Base-by-base conservation (phyloP, 768 basidiomycete genomes). In the Boletus rufocinnamomeus region DNA sequence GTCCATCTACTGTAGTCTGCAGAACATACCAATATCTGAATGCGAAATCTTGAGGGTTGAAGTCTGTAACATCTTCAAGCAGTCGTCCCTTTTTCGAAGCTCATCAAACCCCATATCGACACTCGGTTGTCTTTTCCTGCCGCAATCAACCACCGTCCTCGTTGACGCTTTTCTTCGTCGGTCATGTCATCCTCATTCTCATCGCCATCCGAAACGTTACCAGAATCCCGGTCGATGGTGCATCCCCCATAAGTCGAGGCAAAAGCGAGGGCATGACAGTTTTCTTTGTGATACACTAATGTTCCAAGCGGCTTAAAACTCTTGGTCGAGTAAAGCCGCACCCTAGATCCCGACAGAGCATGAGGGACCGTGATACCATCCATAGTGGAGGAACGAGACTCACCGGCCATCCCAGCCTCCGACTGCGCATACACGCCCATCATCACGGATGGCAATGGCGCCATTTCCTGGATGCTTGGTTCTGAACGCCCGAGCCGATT, bases 351-450 rank as follows among this genome's bases (percentile, higher is more conserved):
- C 25, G 45, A 38, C 38, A 19, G 17, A 44, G 10, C 4, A 54
- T 44, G n/a, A 47, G 55, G 25, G 21, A 50, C 27, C 10, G n/a
- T 11, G 13, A 54, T 28, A 43, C 43, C 23, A 28, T 25, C 47
- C 3, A 40, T 16, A n/a, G 43, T 16, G 32, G 30, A 57, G 46
- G 25, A n/a, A 28, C 17, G 16, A 44, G 7, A 75, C 89, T 65
- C 63, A 95, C 95, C 80, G 84, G 37, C 96, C 95, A 60, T 98
- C 95, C 96, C 96, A 98, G 0, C 95, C 93, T 3, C 89, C 95
- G 2, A 95, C 77, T 0, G 94, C 95, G 64, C 94, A 89, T 0
- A 98, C 83, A 23, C 82, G 81, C 0, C 87, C 92, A 62, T 91
- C 87, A 37, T 84, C 80, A 6, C 86, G 84, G 14, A 97, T 84